Base-by-base conservation (phyloP, 108 stramenopile species). In the Cyclotella sp. region DNA sequence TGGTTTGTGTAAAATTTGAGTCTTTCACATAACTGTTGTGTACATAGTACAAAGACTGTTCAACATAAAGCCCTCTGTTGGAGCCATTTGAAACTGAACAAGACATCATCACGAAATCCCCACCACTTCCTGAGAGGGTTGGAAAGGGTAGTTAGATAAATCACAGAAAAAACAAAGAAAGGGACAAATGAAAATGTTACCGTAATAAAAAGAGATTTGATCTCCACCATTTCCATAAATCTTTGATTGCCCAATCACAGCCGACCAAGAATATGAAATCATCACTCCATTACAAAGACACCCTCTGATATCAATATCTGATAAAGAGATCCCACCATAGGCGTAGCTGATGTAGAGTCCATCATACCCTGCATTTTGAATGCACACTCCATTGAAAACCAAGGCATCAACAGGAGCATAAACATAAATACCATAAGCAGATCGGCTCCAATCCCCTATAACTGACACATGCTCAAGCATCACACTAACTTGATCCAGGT, bases 1-100 rank as follows among this genome's bases (percentile, higher is more conserved):
- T 52, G 27, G 54, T 29, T 22, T 52, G 29, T 14, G 72, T 72
- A 26, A 72, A 65, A n/a, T 65, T 65, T 42, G 63, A 65, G 12
- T 22, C 42, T 45, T 65, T 44, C 18, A 72, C 60, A 29, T 34
- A 61, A 26, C 60, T 43, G 43, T 28, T 10, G 19, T 16, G 6
- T 5, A 10, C 15, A 7, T 8, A 18, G 29, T 22, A n/a, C 10
- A 19, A 30, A 15, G 54, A 10, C 6, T 9, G 9, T 12, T 62
- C 13, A 9, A 62, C 34, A n/a, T 8, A 62, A 10, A 62, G 8
- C 30, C 61, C 61, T 13, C 29, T n/a, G n/a, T n/a, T 10, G 43
- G 6, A 14, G 40, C 42, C 43, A 24, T 45, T 45, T 44, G 43
- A 65, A 13, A 65, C 12, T 27, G 27, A 9, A 44, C 42, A 65